A percentile compares a stretch with the other conserved stretches of the same genome.
These are phyloP conservation scores for Orbilia quercus DNA, from an alignment of 2,329 filamentous ascomycete species.

Conservation along the genomic window DNA sequence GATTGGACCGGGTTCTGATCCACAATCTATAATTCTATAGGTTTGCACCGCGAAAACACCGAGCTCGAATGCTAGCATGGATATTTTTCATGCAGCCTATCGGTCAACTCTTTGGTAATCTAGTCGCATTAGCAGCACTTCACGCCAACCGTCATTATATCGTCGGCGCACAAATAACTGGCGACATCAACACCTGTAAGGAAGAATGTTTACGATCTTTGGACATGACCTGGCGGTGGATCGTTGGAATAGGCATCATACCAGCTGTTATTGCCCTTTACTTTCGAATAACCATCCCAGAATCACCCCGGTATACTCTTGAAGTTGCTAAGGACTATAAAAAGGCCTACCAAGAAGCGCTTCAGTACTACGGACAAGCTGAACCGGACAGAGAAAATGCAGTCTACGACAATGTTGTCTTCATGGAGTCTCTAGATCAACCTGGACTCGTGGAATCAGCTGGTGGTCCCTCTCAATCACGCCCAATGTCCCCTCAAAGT, in stretches of 20 bases:
- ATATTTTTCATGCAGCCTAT: conserved; percentile 78
- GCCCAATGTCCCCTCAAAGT: conserved; percentile 1
- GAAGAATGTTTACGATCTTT: conserved; percentile 62
- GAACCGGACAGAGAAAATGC: conserved; percentile 61
- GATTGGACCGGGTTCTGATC: conserved; percentile 56
- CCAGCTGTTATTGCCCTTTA: conserved; percentile 73
- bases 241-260: conserved; percentile 74
- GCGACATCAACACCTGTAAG: conserved; percentile 47
- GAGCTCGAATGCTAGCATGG: conserved; percentile 74
- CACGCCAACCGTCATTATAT: conserved; percentile 61
- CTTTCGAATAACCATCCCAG: conserved; percentile 75
- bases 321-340: conserved; percentile 73
- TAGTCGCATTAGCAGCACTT: conserved; percentile 68
- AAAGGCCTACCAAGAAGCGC: conserved; percentile 65
- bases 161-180: conserved; percentile 57
- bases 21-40: conserved; percentile 45
- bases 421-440: conserved; percentile 61
- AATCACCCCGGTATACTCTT: conserved; percentile 74
- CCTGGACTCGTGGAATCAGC: conserved; percentile 46
- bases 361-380: conserved; percentile 70
- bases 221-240: conserved; percentile 75
- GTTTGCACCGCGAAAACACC: conserved; percentile 70
- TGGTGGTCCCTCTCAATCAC: conserved; percentile 46
- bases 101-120: conserved; percentile 73
- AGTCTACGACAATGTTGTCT: conserved; percentile 61